Conservation (phyloP, 148 eudicot genomes). For the Persicaria tinctoria region DNA sequence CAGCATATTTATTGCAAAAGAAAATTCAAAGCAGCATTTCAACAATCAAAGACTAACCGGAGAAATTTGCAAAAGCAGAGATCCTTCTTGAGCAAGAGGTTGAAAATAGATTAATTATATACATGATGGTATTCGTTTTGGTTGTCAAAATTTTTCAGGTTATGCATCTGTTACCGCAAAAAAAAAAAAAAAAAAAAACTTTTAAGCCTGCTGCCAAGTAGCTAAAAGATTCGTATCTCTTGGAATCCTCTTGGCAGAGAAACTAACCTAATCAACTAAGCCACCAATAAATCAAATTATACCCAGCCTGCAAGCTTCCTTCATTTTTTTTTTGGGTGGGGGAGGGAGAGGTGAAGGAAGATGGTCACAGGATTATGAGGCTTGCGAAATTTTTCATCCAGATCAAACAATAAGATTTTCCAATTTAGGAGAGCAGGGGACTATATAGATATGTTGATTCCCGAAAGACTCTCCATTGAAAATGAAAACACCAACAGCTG, state of each 20-base stretch:
- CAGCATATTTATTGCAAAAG: not conserved
- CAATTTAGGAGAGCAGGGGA: not conserved
- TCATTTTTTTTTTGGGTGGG: too few species aligned
- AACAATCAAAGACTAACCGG: not conserved
- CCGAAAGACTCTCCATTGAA: not conserved
- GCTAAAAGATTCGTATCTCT: not conserved
- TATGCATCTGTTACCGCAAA: not conserved
- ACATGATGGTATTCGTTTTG: not conserved
- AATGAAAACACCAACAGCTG: not conserved
- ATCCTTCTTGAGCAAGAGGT: not conserved
- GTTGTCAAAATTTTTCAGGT: not conserved
- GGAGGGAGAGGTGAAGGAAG: not conserved
- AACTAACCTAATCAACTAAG: not conserved
- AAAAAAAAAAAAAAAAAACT: not conserved
- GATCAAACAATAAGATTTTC: not conserved
- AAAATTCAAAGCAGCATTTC: conserved; percentile 4
- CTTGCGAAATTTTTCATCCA: not conserved
- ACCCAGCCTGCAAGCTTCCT: not conserved
- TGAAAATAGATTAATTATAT: not conserved
- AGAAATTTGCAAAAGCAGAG: not conserved
- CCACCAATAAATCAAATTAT: not conserved
- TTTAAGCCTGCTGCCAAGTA: not conserved
- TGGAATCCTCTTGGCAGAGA: not conserved
- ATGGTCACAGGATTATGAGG: not conserved
- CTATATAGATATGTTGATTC: too few species aligned